phyloP scores from a whole-genome alignment of 1,139 yeast species.

The Lipomyces yarrowii region DNA sequence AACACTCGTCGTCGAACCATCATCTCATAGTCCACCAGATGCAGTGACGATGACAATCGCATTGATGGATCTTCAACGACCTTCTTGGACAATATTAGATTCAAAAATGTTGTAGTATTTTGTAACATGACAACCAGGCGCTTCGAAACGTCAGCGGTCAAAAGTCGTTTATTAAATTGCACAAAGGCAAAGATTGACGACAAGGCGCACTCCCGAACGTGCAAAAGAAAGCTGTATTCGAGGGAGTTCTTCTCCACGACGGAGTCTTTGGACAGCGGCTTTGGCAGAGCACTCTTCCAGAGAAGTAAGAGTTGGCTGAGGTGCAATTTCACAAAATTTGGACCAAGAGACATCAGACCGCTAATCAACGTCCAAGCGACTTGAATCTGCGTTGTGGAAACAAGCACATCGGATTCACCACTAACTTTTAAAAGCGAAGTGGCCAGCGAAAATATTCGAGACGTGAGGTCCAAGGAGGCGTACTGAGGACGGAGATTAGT shows the following conservation, averaged over 20 bases:
- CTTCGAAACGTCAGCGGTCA: constrained; percentile 47
- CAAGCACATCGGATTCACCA: constrained; percentile 39
- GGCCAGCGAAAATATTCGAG: constrained; percentile 42
- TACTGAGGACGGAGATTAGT: constrained; percentile 40
- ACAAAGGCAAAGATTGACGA: constrained; percentile 44
- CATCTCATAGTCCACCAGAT: constrained; percentile 39
- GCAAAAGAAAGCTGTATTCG: constrained; percentile 40
- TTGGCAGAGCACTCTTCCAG: constrained; percentile 80
- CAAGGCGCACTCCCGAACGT: constrained; percentile 45
- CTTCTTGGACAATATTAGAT: constrained; percentile 37
- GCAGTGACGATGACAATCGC: constrained; percentile 35
- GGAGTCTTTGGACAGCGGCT: constrained; percentile 41
- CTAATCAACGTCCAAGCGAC: constrained; percentile 71
- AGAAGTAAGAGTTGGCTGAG: constrained; percentile 73
- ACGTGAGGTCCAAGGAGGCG: constrained; percentile 42
- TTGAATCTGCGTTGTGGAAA: constrained; percentile 41
- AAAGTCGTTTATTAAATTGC: constrained; percentile 41
- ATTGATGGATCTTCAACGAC: constrained; percentile 38
- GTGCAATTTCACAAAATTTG: constrained; percentile 65
- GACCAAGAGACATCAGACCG: constrained; percentile 75
- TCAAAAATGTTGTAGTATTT: constrained; percentile 39
- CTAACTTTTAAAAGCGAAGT: constrained; percentile 41
- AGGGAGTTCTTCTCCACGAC: constrained; percentile 41
- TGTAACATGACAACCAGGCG: constrained; percentile 43
- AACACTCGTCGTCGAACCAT: constrained; percentile 41